Evolutionary conservation across 495 filamentous ascomycete genomes (phyloP).

Genomic region (Penicillium arizonense): DNA sequence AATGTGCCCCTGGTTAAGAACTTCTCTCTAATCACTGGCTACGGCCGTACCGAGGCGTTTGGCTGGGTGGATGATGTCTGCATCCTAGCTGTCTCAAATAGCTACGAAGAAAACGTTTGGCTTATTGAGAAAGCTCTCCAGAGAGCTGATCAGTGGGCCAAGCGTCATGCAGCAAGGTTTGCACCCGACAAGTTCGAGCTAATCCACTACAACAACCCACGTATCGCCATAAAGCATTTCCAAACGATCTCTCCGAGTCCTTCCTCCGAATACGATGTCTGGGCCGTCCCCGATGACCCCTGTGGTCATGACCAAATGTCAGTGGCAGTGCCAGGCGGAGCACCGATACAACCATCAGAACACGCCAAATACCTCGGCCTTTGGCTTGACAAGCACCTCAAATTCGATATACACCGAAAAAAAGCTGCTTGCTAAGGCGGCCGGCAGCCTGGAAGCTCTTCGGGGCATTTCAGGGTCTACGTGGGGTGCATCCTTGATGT

Average conservation of each 20-base stretch:
- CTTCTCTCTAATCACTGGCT: not conserved
- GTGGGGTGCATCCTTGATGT: slow-evolving; percentile 9
- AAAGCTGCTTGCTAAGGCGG: slow-evolving; percentile 10
- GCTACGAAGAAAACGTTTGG: not conserved
- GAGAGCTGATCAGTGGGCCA: not conserved
- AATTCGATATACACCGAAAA: slow-evolving; percentile 6
- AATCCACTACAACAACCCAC: slow-evolving; percentile 5
- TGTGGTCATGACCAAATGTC: slow-evolving; percentile 1
- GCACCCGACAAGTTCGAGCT: slow-evolving; percentile 5
- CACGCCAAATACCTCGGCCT: slow-evolving; percentile 9
- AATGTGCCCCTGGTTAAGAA: not conserved
- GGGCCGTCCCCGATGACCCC: not conserved
- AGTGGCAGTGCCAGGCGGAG: not conserved
- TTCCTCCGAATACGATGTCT: not conserved
- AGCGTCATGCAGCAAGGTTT: not conserved
- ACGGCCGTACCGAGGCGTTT: not conserved
- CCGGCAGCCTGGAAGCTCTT: slow-evolving; percentile 8
- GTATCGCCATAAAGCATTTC: too few relatives aligned
- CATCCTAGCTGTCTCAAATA: not conserved
- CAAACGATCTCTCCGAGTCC: too few relatives aligned
- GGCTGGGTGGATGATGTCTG: not conserved
- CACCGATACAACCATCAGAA: not conserved
- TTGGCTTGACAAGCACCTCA: slow-evolving; percentile 17
- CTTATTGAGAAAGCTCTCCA: not conserved
- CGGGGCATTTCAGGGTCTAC: slow-evolving; percentile 11